These are phyloP conservation scores for Calonectria pauciramosa DNA, from an alignment of 2,329 filamentous ascomycete genomes.

Conservation along the genomic window DNA sequence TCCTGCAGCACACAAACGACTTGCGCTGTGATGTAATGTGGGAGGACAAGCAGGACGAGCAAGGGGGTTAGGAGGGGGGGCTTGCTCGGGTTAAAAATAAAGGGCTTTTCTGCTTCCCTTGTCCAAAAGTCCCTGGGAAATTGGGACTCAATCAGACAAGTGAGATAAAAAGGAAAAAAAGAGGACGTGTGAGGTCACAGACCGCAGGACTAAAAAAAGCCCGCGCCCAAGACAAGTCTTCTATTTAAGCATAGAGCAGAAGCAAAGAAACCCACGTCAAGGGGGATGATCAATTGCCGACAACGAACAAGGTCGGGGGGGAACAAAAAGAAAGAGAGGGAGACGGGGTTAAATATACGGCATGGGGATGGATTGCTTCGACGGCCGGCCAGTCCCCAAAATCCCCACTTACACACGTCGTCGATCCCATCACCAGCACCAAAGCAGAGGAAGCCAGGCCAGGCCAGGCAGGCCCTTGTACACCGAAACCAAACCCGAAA, in stretches of 20 bases:
- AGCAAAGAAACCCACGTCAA: neutral
- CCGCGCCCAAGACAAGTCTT: neutral
- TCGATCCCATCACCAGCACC: constrained; percentile 35
- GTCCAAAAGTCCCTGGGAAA: neutral
- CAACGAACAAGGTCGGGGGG: neutral
- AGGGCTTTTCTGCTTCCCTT: neutral
- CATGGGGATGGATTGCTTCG: too few species aligned
- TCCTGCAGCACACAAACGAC: neutral
- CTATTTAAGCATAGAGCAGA: constrained; percentile 5
- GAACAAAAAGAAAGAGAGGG: neutral
- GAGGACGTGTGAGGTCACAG: neutral
- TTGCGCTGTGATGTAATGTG: neutral
- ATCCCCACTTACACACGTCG: constrained; percentile 36
- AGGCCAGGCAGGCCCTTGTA: neutral
- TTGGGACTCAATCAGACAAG: neutral
- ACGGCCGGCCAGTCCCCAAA: neutral
- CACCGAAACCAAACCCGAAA: neutral
- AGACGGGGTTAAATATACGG: constrained; percentile 3
- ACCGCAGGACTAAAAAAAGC: constrained; percentile 3
- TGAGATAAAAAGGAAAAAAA: neutral
- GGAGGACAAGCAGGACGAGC: neutral
- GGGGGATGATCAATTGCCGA: constrained; percentile 11
- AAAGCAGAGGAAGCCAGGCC: neutral
- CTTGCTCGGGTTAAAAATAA: neutral
- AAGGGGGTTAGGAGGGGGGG: neutral